Percentiles rank a stretch among this genome's conserved stretches.
phyloP scores from a whole-genome alignment of 2,329 filamentous ascomycete species.

The Paecilomyces variotii region DNA sequence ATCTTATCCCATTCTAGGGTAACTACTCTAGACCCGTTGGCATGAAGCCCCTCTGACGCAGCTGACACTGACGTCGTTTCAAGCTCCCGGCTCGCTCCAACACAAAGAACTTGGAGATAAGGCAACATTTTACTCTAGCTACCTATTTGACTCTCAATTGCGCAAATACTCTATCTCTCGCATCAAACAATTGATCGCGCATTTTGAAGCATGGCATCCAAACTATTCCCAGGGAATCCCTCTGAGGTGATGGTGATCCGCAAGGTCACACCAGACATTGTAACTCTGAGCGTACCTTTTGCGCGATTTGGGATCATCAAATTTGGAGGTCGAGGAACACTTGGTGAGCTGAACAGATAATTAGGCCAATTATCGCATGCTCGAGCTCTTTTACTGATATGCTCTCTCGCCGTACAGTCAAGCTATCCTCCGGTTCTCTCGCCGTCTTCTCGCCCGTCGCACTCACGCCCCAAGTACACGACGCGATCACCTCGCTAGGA shows the following conservation, averaged over 20 bases:
- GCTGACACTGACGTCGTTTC: not conserved
- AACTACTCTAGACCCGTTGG: not conserved
- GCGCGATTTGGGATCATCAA: conserved; percentile 69
- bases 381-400: not conserved
- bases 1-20: not conserved
- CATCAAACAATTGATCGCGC: not conserved
- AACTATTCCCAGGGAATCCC: conserved; percentile 63
- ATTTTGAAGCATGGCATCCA: conserved; percentile 45
- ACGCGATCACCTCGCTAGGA: conserved; percentile 54
- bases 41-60: not conserved
- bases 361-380: not conserved
- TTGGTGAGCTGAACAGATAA: conserved; percentile 49
- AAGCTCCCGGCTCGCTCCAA: not conserved
- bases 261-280: conserved; percentile 66
- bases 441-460: conserved; percentile 89
- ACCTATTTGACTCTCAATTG: not conserved
- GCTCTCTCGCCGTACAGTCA: conserved; percentile 47
- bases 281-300: conserved; percentile 62
- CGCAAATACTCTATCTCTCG: not conserved
- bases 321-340: conserved; percentile 77
- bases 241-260: conserved; percentile 85
- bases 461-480: conserved; percentile 65
- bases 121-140: not conserved
- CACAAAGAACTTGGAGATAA: not conserved
- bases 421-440: conserved; percentile 66